Conservation (phyloP, 768 basidiomycete genomes). For the Suillus weaverae region DNA sequence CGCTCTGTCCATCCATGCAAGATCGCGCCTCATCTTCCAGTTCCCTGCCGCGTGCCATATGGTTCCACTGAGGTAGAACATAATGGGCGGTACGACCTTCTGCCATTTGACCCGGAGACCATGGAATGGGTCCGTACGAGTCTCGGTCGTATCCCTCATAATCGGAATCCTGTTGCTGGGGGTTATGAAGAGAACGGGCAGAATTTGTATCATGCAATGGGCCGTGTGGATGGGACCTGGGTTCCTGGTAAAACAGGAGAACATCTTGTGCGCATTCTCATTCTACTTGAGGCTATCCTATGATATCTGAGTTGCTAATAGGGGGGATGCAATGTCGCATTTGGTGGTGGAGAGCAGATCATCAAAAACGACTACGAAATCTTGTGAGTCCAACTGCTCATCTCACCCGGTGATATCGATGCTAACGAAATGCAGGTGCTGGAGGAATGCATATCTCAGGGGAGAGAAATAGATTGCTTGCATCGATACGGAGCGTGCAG, state of each 20-base stretch:
- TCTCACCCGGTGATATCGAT: not conserved
- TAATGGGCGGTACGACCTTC: slow-evolving; percentile 67
- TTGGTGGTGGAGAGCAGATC: slow-evolving; percentile 37
- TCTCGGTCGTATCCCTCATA: slow-evolving; percentile 57
- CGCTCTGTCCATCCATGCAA: slow-evolving; percentile 83
- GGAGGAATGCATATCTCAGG: slow-evolving; percentile 25
- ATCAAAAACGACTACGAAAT: slow-evolving; percentile 43
- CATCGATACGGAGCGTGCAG: not conserved
- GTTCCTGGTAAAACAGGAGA: slow-evolving; percentile 77
- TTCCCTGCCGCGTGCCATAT: slow-evolving; percentile 56
- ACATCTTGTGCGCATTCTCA: slow-evolving; percentile 54
- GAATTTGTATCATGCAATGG: slow-evolving; percentile 70
- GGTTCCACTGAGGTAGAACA: slow-evolving; percentile 63
- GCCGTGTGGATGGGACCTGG: slow-evolving; percentile 44
- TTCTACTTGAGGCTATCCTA: not conserved
- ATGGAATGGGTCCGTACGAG: slow-evolving; percentile 78
- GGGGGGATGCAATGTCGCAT: slow-evolving; percentile 45
- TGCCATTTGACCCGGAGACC: slow-evolving; percentile 61
- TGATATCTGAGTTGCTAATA: slow-evolving; percentile 15
- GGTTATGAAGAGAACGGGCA: slow-evolving; percentile 71
- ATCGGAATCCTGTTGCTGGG: slow-evolving; percentile 63
- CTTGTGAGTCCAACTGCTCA: slow-evolving; percentile 32
- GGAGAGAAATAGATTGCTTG: not conserved
- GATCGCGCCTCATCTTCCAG: slow-evolving; percentile 60
- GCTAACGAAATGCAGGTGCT: slow-evolving; percentile 32